phyloP scores from a whole-genome alignment of 2,329 filamentous ascomycete species.

The Huntiella moniliformis region DNA sequence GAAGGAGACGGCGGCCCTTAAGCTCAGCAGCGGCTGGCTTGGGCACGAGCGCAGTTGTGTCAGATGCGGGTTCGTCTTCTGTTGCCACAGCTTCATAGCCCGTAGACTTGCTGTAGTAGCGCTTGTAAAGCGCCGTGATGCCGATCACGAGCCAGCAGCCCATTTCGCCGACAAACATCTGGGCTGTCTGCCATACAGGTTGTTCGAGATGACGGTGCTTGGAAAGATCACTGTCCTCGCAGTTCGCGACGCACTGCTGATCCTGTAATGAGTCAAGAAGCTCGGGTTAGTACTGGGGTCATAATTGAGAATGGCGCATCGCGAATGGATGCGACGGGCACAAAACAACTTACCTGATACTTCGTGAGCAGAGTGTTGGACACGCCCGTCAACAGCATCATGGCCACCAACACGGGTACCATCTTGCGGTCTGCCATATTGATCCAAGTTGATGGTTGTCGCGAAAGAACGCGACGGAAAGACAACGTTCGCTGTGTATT shows the following conservation, averaged over 20 bases:
- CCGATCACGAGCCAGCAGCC: conserved; percentile 88
- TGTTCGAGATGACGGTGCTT: conserved; percentile 69
- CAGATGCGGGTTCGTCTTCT: conserved; percentile 26
- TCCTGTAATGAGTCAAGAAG: conserved; percentile 35
- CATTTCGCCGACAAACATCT: conserved; percentile 96
- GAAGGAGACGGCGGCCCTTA: conserved; percentile 47
- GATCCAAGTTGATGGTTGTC: background rate
- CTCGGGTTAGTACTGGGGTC: background rate
- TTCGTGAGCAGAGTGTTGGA: conserved; percentile 96
- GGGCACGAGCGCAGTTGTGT: conserved; percentile 19
- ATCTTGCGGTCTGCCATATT: conserved; percentile 52
- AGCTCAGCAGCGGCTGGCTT: conserved; percentile 42
- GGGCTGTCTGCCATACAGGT: conserved; percentile 84
- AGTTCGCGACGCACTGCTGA: conserved; percentile 91
- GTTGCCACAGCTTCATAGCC: conserved; percentile 48
- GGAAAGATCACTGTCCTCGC: conserved; percentile 47
- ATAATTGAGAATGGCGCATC: background rate
- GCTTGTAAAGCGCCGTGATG: conserved; percentile 43
- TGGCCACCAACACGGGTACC: conserved; percentile 71
- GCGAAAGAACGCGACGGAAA: too few species aligned
- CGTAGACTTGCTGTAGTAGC: conserved; percentile 29
- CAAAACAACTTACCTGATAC: conserved; percentile 49
- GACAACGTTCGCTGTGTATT: too few species aligned
- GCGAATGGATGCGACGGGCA: background rate
- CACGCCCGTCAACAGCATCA: conserved; percentile 93